Evolutionary conservation across 805 yeast genomes (phyloP), one percentile per base, ranked within the genome.

Genomic region (Candida hispaniensis): DNA sequence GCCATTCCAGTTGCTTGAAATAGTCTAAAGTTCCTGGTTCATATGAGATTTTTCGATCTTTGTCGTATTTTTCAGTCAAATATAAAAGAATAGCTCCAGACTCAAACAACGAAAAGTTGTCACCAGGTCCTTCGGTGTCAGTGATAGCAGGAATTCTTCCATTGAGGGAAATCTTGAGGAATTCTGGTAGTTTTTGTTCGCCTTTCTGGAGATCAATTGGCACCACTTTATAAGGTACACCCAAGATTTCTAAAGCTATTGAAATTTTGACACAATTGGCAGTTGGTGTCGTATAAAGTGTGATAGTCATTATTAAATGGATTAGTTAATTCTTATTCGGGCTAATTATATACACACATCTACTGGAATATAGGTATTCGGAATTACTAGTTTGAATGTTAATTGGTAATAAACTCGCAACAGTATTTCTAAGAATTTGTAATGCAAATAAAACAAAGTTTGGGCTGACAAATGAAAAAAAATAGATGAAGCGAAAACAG

Each of bases 1-100:
- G 44, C 67, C 75, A 64, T 42, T 71, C 72, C 8, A 45, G 14
- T 26, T 39, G 35, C 39, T 47, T 46, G 39, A 69, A 75, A 50
- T 74, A 75, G 25, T 53, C 47, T 6, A 48, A 50, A 17, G 71
- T 52, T 3, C 59, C 62, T 5, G 46, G 41, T 6, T 48, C 43
- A 39, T 51, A 57, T 26, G 55, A 53, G 41, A 58, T 53, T 50
- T 69, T 69, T 41, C 63, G 51, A 11, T 70, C 71, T 39, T 54
- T 66, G 49, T 76, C 82, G 49, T 68, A 76, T 41, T 64, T 70
- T 44, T 72, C 78, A 39, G 69, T 71, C 24, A 75, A 51, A 50
- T 73, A 76, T 40, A 60, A 55, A 52, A 76, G 50, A 41, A 75
- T 74, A 2, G 81, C 79, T 18, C 69, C 80, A 20, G 75, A 63